Conservation (phyloP, 768 basidiomycete genomes). For the Suillus decipiens region DNA sequence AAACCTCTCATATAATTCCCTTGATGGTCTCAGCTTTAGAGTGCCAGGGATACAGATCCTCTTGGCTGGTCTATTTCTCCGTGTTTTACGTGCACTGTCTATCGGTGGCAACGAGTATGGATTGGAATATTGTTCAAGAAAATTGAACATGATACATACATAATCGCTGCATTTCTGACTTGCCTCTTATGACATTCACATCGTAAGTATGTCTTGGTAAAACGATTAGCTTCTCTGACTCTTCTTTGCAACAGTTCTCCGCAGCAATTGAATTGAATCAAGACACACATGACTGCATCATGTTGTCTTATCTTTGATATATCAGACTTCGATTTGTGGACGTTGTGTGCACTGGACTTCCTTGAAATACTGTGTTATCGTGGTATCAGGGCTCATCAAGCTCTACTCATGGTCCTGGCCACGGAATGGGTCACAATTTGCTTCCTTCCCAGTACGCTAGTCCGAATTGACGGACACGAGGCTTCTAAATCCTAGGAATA, state of each 20-base stretch:
- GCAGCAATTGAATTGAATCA: background rate
- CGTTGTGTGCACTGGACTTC: background rate
- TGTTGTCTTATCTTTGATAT: background rate
- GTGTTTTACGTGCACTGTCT: background rate
- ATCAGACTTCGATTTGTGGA: background rate
- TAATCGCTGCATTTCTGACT: background rate
- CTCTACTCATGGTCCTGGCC: background rate
- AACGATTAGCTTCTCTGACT: background rate
- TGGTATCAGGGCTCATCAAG: background rate
- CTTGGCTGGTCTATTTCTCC: background rate
- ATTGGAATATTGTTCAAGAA: background rate
- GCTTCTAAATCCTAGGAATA: slow-evolving; percentile 4
- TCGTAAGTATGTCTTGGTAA: background rate
- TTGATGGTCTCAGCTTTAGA: background rate
- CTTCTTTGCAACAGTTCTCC: background rate
- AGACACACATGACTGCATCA: background rate
- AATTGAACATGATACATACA: background rate
- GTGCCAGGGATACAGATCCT: background rate
- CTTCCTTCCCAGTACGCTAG: background rate
- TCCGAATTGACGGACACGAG: background rate
- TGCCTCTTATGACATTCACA: background rate
- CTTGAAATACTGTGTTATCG: background rate
- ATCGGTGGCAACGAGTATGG: background rate
- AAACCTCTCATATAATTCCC: background rate
- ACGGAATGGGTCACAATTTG: background rate